Base-by-base conservation (phyloP, 2,329 filamentous ascomycete genomes). In the Pezicula radicicola region DNA sequence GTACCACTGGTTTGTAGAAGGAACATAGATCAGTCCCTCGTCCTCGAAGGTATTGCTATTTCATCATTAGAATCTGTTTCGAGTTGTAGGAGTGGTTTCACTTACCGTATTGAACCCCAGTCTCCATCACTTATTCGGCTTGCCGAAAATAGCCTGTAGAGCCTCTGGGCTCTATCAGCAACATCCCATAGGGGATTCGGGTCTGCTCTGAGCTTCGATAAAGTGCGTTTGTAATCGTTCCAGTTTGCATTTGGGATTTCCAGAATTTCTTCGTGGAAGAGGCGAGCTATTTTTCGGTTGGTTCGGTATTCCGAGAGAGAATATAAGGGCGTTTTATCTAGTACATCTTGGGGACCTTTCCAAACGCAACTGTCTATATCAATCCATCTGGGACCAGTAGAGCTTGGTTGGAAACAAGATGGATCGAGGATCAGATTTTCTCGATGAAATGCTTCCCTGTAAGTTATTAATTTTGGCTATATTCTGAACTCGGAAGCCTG, bases 281-380 rank as follows among this genome's bases (percentile, higher is more conserved):
- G 25, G 46, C 25, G 36, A 48, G 28, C 33, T 16, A 48, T 48
- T n/a, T n/a, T n/a, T n/a, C n/a, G n/a, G n/a, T n/a, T n/a, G n/a
- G 9, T 44, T 44, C 41, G 41, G 16, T 19, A 44, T 44, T 21
- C 6, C 5, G 6, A 25, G 7, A 44, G n/a, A 19, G 41, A 5
- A 44, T 7, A 10, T 8, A 27, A 13, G 4, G 41, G 41, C 25
- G n/a, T 44, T 44, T 44, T 19, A 15, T 5, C 9, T 44, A 19
- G 6, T 5, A 27, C 7, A 7, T 19, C 18, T 10, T 7, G 9
- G 18, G 41, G 41, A 27, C n/a, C 41, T 10, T 25, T 21, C 41
- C 41, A 44, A 7, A 44, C 41, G 15, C 41, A 44, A 44, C 16
- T 7, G 5, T 44, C 9, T 5, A 7, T 19, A 21, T 44, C 15